Evolutionary conservation across 2,329 filamentous ascomycete species (phyloP).

Genomic region (Nemania abortiva): DNA sequence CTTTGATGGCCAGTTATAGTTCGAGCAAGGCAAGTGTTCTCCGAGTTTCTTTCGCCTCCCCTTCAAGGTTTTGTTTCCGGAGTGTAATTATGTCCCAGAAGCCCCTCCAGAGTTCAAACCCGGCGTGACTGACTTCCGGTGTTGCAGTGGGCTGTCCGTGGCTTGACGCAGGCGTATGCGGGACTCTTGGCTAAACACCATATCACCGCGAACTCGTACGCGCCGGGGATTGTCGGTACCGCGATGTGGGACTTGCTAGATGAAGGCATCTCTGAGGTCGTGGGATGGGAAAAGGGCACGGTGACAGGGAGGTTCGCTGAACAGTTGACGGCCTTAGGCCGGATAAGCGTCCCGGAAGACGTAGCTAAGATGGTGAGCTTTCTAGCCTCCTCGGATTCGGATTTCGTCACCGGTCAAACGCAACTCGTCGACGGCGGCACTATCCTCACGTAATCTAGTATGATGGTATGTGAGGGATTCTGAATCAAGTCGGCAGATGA

Average conservation of each 20-base stretch:
- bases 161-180: conserved; percentile 74
- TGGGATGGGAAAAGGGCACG: conserved; percentile 63
- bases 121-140: background rate
- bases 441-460: conserved; percentile 25
- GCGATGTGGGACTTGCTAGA: conserved; percentile 78
- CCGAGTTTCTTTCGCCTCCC: background rate
- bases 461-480: background rate
- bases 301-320: conserved; percentile 66
- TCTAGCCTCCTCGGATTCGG: conserved; percentile 67
- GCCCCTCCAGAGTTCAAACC: background rate
- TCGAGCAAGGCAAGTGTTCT: conserved; percentile 62
- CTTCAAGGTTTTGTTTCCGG: background rate
- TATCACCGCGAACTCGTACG: conserved; percentile 76
- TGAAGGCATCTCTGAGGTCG: conserved; percentile 65
- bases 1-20: conserved; percentile 71
- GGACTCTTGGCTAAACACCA: conserved; percentile 73
- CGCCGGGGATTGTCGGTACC: conserved; percentile 75
- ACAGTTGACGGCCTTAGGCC: conserved; percentile 67
- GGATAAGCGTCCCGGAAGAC: conserved; percentile 71
- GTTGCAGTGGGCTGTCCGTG: conserved; percentile 69
- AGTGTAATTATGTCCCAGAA: background rate
- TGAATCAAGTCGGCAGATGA: background rate
- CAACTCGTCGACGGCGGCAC: conserved; percentile 72
- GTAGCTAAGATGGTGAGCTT: conserved; percentile 73
- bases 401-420: conserved; percentile 76